Percentiles rank a stretch among this genome's conserved stretches.
phyloP scores from a whole-genome alignment of 2,329 filamentous ascomycete species.

The Epicoccum sorghinum region DNA sequence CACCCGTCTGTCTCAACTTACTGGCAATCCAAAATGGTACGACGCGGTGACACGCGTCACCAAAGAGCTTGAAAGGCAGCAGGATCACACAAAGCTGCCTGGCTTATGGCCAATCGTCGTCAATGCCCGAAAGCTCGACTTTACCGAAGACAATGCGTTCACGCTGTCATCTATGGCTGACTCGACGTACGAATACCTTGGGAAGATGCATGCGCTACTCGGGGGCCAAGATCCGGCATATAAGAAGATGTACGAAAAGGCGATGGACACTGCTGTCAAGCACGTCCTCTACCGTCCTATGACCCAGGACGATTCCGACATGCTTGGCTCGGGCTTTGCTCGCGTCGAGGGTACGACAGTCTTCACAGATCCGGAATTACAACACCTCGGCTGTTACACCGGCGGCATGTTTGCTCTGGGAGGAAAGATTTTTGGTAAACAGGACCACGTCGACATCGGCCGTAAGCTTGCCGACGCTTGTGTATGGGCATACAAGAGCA shows the following conservation, averaged over 20 bases:
- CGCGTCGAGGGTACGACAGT: slow-evolving; percentile 40
- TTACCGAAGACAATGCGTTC: slow-evolving; percentile 48
- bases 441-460: slow-evolving; percentile 61
- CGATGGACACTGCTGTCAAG: slow-evolving; percentile 51
- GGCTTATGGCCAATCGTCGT: slow-evolving; percentile 57
- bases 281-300: slow-evolving; percentile 59
- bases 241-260: slow-evolving; percentile 62
- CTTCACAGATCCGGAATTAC: slow-evolving; percentile 57
- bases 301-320: slow-evolving; percentile 52
- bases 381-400: slow-evolving; percentile 65
- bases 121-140: slow-evolving; percentile 49
- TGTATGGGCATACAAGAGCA: slow-evolving; percentile 66
- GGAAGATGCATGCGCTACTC: slow-evolving; percentile 51
- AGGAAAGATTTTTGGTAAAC: slow-evolving; percentile 62
- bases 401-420: slow-evolving; percentile 69
- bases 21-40: slow-evolving; percentile 54
- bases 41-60: slow-evolving; percentile 54
- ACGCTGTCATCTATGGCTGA: slow-evolving; percentile 48
- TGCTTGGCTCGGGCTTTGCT: slow-evolving; percentile 55
- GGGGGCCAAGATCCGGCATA: slow-evolving; percentile 54
- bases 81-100: slow-evolving; percentile 51
- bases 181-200: slow-evolving; percentile 48
- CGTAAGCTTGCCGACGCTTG: slow-evolving; percentile 65
- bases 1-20: slow-evolving; percentile 54
- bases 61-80: slow-evolving; percentile 50